Percentiles rank a stretch among this genome's conserved stretches.
Conservation (phyloP, 139 green algal species). For the Parachlorella kessleri region DNA sequence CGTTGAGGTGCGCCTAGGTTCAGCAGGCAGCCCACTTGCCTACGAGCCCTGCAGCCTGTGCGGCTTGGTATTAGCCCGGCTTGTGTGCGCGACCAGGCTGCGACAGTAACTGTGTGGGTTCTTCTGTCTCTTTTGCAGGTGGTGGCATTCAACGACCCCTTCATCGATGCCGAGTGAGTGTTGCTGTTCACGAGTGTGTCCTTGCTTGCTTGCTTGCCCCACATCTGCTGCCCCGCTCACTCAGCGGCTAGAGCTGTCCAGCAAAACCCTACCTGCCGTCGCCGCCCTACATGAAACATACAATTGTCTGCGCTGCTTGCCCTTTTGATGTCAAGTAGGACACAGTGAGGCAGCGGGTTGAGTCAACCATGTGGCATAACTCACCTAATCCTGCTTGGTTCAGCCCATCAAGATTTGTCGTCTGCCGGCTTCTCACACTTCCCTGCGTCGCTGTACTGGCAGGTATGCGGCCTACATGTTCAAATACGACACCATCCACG, state of each 20-base stretch:
- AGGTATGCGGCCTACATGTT: constrained; percentile 82
- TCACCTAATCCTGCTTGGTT: constrained; percentile 20
- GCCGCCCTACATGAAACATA: no score
- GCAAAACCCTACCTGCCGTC: no score
- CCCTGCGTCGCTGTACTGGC: neutral
- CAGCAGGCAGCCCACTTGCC: constrained; percentile 6
- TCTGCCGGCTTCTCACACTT: neutral
- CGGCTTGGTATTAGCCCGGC: neutral
- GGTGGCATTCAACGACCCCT: constrained; percentile 91
- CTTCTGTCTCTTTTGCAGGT: constrained; percentile 8
- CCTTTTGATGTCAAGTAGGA: no score
- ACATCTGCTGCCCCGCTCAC: no score
- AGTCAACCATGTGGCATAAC: no score
- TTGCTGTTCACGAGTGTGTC: neutral
- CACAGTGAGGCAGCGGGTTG: no score
- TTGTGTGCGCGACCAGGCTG: no score
- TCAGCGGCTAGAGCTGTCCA: no score
- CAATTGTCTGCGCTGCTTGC: no score
- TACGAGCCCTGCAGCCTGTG: neutral
- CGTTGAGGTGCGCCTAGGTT: constrained; percentile 65
- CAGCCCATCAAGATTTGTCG: no score
- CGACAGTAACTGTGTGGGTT: neutral
- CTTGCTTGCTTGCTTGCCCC: neutral
- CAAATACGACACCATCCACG: constrained; percentile 93
- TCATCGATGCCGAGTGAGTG: constrained; percentile 65